Base-by-base conservation (phyloP, 306 rosid genomes). In the Vigna nakashimae region DNA sequence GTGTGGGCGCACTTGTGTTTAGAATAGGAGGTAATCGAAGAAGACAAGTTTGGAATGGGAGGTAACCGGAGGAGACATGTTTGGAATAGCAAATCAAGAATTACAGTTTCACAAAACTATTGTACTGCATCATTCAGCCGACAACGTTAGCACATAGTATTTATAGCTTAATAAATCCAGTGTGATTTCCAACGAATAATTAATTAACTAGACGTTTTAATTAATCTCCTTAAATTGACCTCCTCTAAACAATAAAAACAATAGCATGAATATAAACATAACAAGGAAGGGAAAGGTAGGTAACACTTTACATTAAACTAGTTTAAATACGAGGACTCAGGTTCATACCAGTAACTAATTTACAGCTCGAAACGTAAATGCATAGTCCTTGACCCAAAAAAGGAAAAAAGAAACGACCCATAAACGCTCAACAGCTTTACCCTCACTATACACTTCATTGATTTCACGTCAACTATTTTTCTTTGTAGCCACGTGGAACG, bases 391-490 rank as follows among this genome's bases (percentile, higher is more conserved):
- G 16, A 17, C 9, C 26, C 48, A 16, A 8, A 62, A 32, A 62
- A 15, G 0, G 0, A 32, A 8, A 30, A 28, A 58, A 26, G 4
- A 26, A 13, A 26, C 5, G 16, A 36, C 38, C 17, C 34, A 65
- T 42, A 20, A 40, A 40, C 7, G 9, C 70, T 64, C 22, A 63
- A 17, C 70, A 50, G 4, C 40, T 38, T 24, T 24, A 15, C 36
- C 57, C 73, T 51, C 58, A 28, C 42, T 14, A 65, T 72, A 65
- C 60, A 69, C 45, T 78, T 78, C 82, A 60, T 36, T 59, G 76
- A 59, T 49, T 78, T 69, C 36, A 63, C 12, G 56, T 70, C 72
- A 20, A 38, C n/a, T 60, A 71, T 43, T 42, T 2, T 18, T 64
- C 43, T 16, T 65, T 65, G 42, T 20, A 62, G 43, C 66, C 64